phyloP scores from a whole-genome alignment of 441 rosid genomes.

The Jatropha multifida region DNA sequence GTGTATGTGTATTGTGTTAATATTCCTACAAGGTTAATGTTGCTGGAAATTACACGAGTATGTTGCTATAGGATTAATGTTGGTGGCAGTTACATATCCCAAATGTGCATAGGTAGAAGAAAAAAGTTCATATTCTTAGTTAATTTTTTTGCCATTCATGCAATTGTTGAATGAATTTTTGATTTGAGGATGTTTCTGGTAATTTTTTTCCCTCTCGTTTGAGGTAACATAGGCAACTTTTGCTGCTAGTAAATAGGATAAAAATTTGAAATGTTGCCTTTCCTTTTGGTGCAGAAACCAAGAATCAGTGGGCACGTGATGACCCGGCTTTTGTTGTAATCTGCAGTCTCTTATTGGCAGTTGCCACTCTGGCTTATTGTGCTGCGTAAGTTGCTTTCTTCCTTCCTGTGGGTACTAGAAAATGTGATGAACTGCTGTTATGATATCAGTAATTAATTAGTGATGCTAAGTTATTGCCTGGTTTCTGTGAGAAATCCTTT shows the following conservation, averaged over 20 bases:
- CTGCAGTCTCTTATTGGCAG: slow-evolving; percentile 83
- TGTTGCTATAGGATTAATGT: not conserved
- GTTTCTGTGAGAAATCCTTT: slow-evolving; percentile 2
- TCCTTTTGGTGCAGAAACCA: slow-evolving; percentile 66
- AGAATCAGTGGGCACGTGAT: slow-evolving; percentile 99
- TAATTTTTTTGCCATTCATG: not conserved
- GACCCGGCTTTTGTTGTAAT: slow-evolving; percentile 98
- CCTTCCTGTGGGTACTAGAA: not conserved
- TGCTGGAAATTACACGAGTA: not conserved
- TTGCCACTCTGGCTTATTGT: slow-evolving; percentile 88
- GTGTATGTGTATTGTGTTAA: not conserved
- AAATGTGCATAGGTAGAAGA: not conserved
- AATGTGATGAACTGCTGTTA: not conserved
- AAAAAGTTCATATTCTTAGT: not conserved
- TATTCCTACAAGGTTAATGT: not conserved
- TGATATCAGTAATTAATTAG: not conserved
- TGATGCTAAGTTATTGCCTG: slow-evolving; percentile 2
- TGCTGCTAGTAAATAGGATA: not conserved
- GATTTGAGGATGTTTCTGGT: not conserved
- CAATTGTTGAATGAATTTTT: slow-evolving; percentile 5
- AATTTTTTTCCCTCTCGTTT: slow-evolving; percentile 13
- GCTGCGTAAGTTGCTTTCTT: slow-evolving; percentile 68
- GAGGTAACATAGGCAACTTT: slow-evolving; percentile 5
- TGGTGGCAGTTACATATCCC: not conserved
- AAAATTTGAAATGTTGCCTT: slow-evolving; percentile 7